These are phyloP conservation scores for Penicillium digitatum DNA, from an alignment of 2,329 filamentous ascomycete species.

Conservation along the genomic window DNA sequence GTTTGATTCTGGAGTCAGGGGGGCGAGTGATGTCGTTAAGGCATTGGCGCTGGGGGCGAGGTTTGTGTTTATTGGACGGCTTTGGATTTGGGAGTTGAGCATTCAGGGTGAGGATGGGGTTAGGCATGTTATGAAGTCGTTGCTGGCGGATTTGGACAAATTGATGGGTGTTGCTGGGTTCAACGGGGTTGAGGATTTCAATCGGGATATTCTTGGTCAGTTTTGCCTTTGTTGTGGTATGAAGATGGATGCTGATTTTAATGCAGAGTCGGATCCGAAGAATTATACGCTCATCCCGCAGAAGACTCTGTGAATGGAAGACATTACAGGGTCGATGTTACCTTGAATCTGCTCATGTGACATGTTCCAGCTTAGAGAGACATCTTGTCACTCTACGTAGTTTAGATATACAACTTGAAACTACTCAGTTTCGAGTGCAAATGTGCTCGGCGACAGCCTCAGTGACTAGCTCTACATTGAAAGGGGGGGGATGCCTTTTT, in stretches of 20 bases:
- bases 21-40: conserved; percentile 57
- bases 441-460: neutral
- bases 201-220: conserved; percentile 38
- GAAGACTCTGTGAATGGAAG: conserved; percentile 21
- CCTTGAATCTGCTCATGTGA: neutral
- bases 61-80: conserved; percentile 59
- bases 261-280: conserved; percentile 43
- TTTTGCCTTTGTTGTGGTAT: neutral
- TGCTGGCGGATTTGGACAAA: conserved; percentile 61
- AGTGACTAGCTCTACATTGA: neutral
- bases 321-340: neutral
- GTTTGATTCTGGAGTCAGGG: conserved; percentile 58
- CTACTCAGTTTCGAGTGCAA: neutral
- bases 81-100: conserved; percentile 58
- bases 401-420: neutral
- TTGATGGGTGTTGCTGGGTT: conserved; percentile 58
- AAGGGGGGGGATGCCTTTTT: neutral
- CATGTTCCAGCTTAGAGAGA: neutral
- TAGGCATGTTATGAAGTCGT: conserved; percentile 58
- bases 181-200: conserved; percentile 52
- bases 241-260: conserved; percentile 6
- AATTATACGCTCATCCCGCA: conserved; percentile 40
- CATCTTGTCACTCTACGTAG: neutral
- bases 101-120: conserved; percentile 61
- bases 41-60: conserved; percentile 59